Base-by-base conservation (phyloP, 2,329 filamentous ascomycete genomes). In the Polytolypa hystricis region DNA sequence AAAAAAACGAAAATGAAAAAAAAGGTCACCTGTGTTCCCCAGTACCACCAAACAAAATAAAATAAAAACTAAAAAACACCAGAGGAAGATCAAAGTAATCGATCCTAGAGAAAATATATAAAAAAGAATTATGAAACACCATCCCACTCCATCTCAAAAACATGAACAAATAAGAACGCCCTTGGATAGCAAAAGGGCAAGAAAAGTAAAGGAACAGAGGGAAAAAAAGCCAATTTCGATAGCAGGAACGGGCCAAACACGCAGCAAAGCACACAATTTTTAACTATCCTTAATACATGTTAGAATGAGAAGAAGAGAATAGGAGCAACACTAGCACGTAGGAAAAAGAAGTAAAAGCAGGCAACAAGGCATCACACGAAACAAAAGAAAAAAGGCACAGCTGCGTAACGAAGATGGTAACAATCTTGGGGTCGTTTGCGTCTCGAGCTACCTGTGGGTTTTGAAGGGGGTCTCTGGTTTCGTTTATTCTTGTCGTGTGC, bases 401-500 rank as follows among this genome's bases (percentile, higher is more conserved):
- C 12, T 8, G 18, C 9, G 23, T 2, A 14, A 20, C 20, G 14
- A 35, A 23, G 1, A 9, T 7, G 11, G 15, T n/a, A 15, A 29
- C 33, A 35, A 35, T 35, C 23, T 35, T 16, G 25, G 16, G 25
- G n/a, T 21, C 15, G 17, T 17, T n/a, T n/a, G n/a, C n/a, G n/a
- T n/a, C n/a, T n/a, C n/a, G n/a, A n/a, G n/a, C n/a, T n/a, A n/a
- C n/a, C n/a, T n/a, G n/a, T n/a, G n/a, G n/a, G n/a, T n/a, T n/a
- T n/a, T n/a, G n/a, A n/a, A n/a, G n/a, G n/a, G n/a, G n/a, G n/a
- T n/a, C n/a, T n/a, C n/a, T n/a, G n/a, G n/a, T n/a, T n/a, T n/a
- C n/a, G n/a, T 41, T 53, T 62, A 74, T 48, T 87, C 84, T 42
- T 82, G 81, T 44, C 84, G 73, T 46, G 81, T 79, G 47, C 84